These are phyloP conservation scores for Fusarium sp. DNA, from an alignment of 2,329 filamentous ascomycete genomes.

Conservation along the genomic window DNA sequence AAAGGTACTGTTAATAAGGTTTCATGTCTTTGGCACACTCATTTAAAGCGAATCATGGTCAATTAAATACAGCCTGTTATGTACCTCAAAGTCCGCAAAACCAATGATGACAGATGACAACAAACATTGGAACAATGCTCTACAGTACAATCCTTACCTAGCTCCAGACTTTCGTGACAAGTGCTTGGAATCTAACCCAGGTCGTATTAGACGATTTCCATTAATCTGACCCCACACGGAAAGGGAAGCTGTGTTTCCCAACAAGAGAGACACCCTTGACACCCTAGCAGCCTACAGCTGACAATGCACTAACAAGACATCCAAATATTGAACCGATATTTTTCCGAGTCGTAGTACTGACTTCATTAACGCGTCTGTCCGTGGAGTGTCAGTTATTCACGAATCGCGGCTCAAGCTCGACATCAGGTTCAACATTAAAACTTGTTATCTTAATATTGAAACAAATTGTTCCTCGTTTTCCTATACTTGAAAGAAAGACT, in stretches of 20 bases:
- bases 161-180: conserved; percentile 18
- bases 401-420: conserved; percentile 19
- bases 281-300: neutral
- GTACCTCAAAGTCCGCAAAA: neutral
- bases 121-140: conserved; percentile 8
- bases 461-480: neutral
- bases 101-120: conserved; percentile 21
- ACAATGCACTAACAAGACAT: neutral
- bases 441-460: conserved; percentile 3
- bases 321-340: conserved; percentile 6
- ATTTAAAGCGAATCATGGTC: neutral
- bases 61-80: neutral
- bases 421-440: neutral
- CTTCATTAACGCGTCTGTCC: conserved; percentile 17
- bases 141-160: neutral
- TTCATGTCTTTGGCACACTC: neutral
- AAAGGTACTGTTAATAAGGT: neutral
- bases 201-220: conserved; percentile 21
- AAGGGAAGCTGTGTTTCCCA: conserved; percentile 8
- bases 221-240: conserved; percentile 21
- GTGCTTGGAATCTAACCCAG: conserved; percentile 17
- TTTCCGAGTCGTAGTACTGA: conserved; percentile 20
- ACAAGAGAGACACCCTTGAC: conserved; percentile 2
- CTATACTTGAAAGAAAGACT: neutral
- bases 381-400: conserved; percentile 18